These are phyloP conservation scores for Pythium brassicae DNA, from an alignment of 352 stramenopile genomes.

Conservation along the genomic window DNA sequence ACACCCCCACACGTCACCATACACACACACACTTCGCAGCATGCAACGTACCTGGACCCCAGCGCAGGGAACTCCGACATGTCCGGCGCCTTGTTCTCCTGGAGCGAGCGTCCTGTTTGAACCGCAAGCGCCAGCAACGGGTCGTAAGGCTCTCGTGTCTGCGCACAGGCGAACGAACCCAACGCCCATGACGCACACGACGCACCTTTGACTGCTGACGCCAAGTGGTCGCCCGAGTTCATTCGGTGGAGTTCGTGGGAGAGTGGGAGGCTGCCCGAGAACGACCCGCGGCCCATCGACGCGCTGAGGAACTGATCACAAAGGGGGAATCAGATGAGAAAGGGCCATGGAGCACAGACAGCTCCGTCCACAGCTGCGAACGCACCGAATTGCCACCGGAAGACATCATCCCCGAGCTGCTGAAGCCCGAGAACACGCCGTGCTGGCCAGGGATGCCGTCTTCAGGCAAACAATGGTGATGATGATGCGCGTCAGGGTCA, in stretches of 20 bases:
- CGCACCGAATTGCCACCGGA: conserved; percentile 36
- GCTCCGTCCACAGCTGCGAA: neutral
- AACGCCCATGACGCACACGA: neutral
- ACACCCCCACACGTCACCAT: too few species aligned
- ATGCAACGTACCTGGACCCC: conserved; percentile 36
- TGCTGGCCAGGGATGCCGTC: conserved; percentile 10
- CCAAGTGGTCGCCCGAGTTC: conserved; percentile 36
- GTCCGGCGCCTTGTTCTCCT: conserved; percentile 72
- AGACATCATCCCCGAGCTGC: conserved; percentile 34
- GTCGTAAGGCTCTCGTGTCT: neutral
- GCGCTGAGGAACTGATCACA: conserved; percentile 49
- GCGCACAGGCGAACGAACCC: neutral
- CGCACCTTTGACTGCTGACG: conserved; percentile 27
- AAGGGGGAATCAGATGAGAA: neutral
- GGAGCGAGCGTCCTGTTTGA: conserved; percentile 46
- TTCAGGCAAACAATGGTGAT: neutral
- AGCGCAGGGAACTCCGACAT: conserved; percentile 84
- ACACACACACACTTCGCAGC: neutral
- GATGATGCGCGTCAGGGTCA: neutral
- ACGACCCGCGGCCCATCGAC: conserved; percentile 23
- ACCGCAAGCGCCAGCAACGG: neutral
- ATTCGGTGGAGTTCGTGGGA: conserved; percentile 61
- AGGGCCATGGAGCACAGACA: neutral
- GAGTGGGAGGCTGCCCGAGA: conserved; percentile 23
- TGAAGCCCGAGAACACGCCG: conserved; percentile 42